Evolutionary conservation across 2,329 filamentous ascomycete genomes (phyloP), one percentile per base, ranked within the genome.

Genomic region (Trichoderma sp.): DNA sequence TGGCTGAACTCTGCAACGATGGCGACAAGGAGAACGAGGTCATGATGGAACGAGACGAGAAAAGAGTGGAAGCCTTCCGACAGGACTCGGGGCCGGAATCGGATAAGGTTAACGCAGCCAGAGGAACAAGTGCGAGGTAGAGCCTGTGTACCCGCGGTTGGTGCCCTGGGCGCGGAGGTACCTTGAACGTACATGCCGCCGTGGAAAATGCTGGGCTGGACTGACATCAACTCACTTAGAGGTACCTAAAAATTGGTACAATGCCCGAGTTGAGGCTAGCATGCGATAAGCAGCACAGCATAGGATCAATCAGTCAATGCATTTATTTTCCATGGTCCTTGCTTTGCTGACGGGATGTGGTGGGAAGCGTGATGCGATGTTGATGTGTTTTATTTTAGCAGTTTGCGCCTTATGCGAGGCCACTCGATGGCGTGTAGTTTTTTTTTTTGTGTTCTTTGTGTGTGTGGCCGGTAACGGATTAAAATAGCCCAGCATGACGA

Each of bases 1-100:
- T 50, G 69, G 69, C 69, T 72, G 59, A 72, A 72, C 69, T 72
- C 33, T 72, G 69, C 33, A 35, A 53, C 41, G 60, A 33, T 56
- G 24, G n/a, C 31, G 18, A 50, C 21, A 62, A 14, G 31, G 35
- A 38, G 35, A 38, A 16, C 11, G 53, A 35, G 31, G 33, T 31
- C 35, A 73, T 53, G 31, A 73, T 65, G 45, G 29, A 35, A 27
- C 21, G 41, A 56, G 35, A 29, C 29, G 27, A 50, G 27, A 71
- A 27, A 50, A 29, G 45, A 64, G 68, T 38, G 62, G 62, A 50
- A 53, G 71, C 41, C 21, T 53, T 33, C 56, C 38, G 62, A 27
- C n/a, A 24, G 7, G 27, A 53, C 35, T 35, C 21, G 29, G 60
- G 71, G 60, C 71, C 71, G 71, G 29, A 73, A 73, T 73, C 71